Conservation (phyloP, 768 basidiomycete genomes). For the Xerocomellus chrysenteron region DNA sequence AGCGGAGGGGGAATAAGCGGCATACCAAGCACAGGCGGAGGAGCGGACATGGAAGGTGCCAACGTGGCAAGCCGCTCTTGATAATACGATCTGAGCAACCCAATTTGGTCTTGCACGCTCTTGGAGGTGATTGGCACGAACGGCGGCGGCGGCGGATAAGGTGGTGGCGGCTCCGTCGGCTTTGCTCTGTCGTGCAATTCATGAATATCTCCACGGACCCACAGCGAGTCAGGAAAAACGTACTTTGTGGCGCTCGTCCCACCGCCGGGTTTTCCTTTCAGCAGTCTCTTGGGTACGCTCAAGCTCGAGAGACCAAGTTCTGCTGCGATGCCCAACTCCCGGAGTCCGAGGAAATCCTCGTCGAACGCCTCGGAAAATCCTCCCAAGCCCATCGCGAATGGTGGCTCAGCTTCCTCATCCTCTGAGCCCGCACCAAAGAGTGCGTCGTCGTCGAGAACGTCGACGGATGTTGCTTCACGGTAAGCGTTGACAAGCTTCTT, state of each 20-base stretch:
- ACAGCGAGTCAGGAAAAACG: conserved; percentile 28
- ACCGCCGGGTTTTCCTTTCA: conserved; percentile 59
- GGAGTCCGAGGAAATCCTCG: conserved; percentile 90
- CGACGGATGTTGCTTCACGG: conserved; percentile 59
- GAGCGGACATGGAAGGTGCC: conserved; percentile 28
- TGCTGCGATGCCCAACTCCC: conserved; percentile 82
- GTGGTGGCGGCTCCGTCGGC: conserved; percentile 73
- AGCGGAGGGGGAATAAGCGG: conserved; percentile 14
- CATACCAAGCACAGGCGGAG: conserved; percentile 16
- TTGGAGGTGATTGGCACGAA: conserved; percentile 69
- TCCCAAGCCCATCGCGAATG: conserved; percentile 65
- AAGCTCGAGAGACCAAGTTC: conserved; percentile 81
- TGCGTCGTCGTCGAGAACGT: conserved; percentile 50
- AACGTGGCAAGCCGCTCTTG: conserved; percentile 51
- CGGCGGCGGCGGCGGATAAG: conserved; percentile 82
- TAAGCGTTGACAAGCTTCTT: conserved; percentile 85
- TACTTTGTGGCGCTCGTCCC: conserved; percentile 46
- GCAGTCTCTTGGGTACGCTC: conserved; percentile 72
- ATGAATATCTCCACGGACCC: neutral
- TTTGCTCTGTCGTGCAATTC: conserved; percentile 44
- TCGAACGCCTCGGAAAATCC: conserved; percentile 86
- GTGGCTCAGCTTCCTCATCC: conserved; percentile 64
- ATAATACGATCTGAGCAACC: conserved; percentile 78
- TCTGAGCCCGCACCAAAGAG: conserved; percentile 47
- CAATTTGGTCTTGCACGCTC: conserved; percentile 78